Base-by-base conservation (phyloP, 2,329 filamentous ascomycete genomes). In the Microsporum audouinii region DNA sequence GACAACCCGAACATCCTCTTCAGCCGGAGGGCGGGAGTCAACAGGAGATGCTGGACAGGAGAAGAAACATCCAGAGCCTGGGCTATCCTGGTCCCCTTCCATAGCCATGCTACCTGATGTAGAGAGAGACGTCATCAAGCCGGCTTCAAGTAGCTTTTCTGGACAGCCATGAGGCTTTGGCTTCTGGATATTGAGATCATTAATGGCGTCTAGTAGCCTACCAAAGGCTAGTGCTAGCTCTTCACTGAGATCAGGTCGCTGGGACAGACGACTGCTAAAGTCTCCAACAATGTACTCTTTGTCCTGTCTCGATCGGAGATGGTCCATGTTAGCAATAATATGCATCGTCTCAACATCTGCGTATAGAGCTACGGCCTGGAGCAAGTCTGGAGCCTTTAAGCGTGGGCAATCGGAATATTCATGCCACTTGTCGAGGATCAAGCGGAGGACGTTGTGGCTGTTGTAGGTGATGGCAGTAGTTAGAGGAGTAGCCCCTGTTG, bases 401-500 rank as follows among this genome's bases (percentile, higher is more conserved):
- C 69, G 69, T n/a, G 71, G 70, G 59, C 70, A 72, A 41, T 66
- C 65, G 29, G 65, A 67, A 61, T 73, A 73, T 60, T 74, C 70
- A 36, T 69, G 65, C 70, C 72, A 73, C 17, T 70, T 66, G 39
- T 74, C 71, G 8, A 74, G 68, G 31, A 74, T 66, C 4, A 74
- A 65, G 4, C 66, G 61, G 12, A 74, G 66, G 17, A 72, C 68
- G 43, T 69, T 65, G 59, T 74, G 71, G 56, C 68, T 73, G 57
- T 74, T 74, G 63, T 71, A 66, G 3, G 63, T 69, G 59, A 73
- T 72, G 10, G 72, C 67, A 5, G 68, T 72, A 0, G 71, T 74
- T 38, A 73, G 63, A 0, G 72, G 69, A 14, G 71, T 73, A 33
- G 66, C 62, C 2, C 69, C 69, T 33, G 63, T 68, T 8, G 56